phyloP scores from a whole-genome alignment of 495 filamentous ascomycete genomes.

The Trichoderma gamsii region DNA sequence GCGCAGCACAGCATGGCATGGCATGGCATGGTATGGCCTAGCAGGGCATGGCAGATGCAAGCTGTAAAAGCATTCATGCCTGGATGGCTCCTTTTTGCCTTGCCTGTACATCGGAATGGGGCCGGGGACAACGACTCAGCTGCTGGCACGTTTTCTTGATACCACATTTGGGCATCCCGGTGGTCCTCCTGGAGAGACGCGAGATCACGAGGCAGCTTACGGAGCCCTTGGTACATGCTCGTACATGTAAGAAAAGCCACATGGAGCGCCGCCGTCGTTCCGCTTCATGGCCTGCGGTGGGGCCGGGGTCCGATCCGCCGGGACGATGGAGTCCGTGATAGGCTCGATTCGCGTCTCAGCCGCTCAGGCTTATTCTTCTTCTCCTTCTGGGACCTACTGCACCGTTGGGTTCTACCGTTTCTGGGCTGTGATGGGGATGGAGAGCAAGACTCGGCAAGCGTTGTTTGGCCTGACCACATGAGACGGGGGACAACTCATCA shows the following conservation, averaged over 20 bases:
- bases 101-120: neutral
- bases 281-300: conserved; percentile 6
- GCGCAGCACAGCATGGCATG: neutral
- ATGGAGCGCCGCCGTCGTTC: neutral
- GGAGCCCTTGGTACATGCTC: neutral
- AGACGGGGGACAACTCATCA: conserved; percentile 10
- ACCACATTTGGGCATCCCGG: conserved; percentile 4
- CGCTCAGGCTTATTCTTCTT: neutral
- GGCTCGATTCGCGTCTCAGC: conserved; percentile 6
- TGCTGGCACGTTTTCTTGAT: conserved; percentile 5
- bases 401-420: conserved; percentile 14
- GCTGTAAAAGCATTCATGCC: conserved; percentile 10
- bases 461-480: conserved; percentile 8
- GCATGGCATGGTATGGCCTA: neutral
- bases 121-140: conserved; percentile 10
- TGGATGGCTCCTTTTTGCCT: neutral
- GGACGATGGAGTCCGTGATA: conserved; percentile 5
- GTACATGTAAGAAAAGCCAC: conserved; percentile 13
- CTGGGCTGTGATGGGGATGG: neutral
- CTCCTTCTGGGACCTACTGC: neutral
- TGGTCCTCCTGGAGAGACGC: neutral
- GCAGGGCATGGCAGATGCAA: conserved; percentile 4
- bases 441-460: conserved; percentile 8
- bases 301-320: conserved; percentile 4
- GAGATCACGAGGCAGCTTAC: conserved; percentile 8